Base-by-base conservation (phyloP, 371 early-diverging fungal species). In the Vairimorpha necatrix region DNA sequence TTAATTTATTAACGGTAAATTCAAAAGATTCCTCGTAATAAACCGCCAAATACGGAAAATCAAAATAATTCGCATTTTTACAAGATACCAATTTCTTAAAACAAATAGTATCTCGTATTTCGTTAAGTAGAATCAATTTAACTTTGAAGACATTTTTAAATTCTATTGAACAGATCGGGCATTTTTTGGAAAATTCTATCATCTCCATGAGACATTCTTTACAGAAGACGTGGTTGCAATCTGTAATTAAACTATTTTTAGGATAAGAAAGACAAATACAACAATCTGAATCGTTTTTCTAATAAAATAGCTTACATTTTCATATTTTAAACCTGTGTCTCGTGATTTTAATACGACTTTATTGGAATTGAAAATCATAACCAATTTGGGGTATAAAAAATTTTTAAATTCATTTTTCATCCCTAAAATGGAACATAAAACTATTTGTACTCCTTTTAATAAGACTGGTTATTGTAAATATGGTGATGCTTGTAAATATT, bases 391-490 rank as follows among this genome's bases (percentile, higher is more conserved):
- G 54, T 46, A 46, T 13, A 18, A 46, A 46, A 46, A 46, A 18
- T 9, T n/a, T n/a, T n/a, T n/a, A n/a, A n/a, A n/a, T n/a, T n/a
- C n/a, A n/a, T n/a, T n/a, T n/a, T n/a, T n/a, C n/a, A n/a, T n/a
- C 58, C 38, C 7, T 11, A 61, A 9, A 22, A 33, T 36, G 42
- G 63, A 63, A 36, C 63, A 72, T 36, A 79, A 79, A 67, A 62
- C 60, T 34, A 38, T 75, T 30, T 80, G 80, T 38, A 72, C 66
- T 36, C 74, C 72, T 16, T 80, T 76, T 69, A 75, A 65, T 33
- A 72, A 76, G 39, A 80, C 80, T 30, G 80, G 80, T 54, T 76
- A 72, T 66, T 80, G 80, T 67, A 67, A 72, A 66, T 80, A 72
- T 68, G 77, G 77, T 54, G 69, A 75, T 62, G 53, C 63, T 30